Evolutionary conservation across 2,329 filamentous ascomycete species (phyloP), one percentile per base, ranked within the genome.

Genomic region (Monosporascus sp.): DNA sequence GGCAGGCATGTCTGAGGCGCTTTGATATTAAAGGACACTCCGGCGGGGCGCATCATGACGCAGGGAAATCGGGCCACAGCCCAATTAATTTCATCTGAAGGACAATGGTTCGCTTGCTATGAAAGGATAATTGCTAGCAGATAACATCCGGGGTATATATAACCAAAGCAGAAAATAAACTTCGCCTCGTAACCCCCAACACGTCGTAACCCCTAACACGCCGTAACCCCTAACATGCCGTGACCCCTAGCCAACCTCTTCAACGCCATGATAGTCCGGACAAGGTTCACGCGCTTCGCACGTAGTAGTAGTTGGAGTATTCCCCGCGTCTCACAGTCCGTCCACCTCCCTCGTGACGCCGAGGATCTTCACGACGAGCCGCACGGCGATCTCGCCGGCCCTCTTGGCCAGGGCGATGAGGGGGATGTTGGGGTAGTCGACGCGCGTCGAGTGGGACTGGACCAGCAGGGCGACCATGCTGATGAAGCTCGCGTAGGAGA

Each of bases 401-500:
- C 55, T 58, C 54, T 57, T 63, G 11, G 49, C 50, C 31, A 64
- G 52, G 14, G 59, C 58, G n/a, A 65, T 56, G 40, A 65, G 50
- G 46, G 64, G 64, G 3, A 66, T 54, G 51, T 82, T 73, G 8
- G 82, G 79, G 64, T 86, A 84, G 58, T 85, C 81, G 52, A 80
- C 75, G 26, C 83, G 77, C 54, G 80, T 81, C 52, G 81, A 70
- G 66, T 91, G 85, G 52, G 88, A 77, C 65, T 90, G 85, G 9
- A 83, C 71, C 20, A 91, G 76, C 49, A 91, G 71, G 11, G 81
- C 80, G 51, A 84, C 80, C 84, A 91, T 88, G 71, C 83, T 90
- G 62, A 90, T 79, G 71, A 89, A 91, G 71, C 85, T 88, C 38
- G 87, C 85, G 57, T 88, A 83, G 50, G 86, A 90, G 66, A 91